phyloP scores from a whole-genome alignment of 352 stramenopile species.

The Phytophthora sp. region DNA sequence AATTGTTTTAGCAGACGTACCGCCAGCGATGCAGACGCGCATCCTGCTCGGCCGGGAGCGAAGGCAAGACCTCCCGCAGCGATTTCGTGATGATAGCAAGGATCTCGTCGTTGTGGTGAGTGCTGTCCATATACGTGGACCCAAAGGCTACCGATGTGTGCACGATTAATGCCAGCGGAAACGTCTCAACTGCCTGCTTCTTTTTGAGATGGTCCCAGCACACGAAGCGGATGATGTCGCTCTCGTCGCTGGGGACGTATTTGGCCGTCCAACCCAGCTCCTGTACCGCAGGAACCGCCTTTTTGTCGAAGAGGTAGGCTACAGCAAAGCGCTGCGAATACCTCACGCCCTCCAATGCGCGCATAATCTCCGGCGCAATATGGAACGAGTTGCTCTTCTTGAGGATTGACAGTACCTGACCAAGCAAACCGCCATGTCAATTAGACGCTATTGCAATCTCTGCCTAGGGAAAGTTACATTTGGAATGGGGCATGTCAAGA shows the following conservation, averaged over 20 bases:
- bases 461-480: conserved; percentile 33
- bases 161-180: conserved; percentile 48
- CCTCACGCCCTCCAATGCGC: conserved; percentile 49
- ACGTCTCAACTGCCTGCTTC: conserved; percentile 31
- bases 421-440: conserved; percentile 15
- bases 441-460: not conserved
- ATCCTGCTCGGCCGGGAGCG: conserved; percentile 54
- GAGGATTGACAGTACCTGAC: conserved; percentile 60
- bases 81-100: conserved; percentile 54
- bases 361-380: conserved; percentile 31
- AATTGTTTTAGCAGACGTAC: conserved; percentile 38
- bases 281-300: conserved; percentile 41
- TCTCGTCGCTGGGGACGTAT: conserved; percentile 59
- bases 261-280: conserved; percentile 68
- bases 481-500: conserved; percentile 73
- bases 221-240: conserved; percentile 73
- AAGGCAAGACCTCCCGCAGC: conserved; percentile 60
- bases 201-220: conserved; percentile 86
- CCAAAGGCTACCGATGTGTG: conserved; percentile 75
- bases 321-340: conserved; percentile 79
- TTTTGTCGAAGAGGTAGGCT: conserved; percentile 65
- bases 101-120: conserved; percentile 60
- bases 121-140: conserved; percentile 60
- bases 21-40: conserved; percentile 69
- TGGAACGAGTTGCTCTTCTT: conserved; percentile 53